Percentiles rank a stretch among this genome's conserved stretches.
These are phyloP conservation scores for Rubroshorea leprosula DNA, from an alignment of 345 rosid species.

Conservation along the genomic window DNA sequence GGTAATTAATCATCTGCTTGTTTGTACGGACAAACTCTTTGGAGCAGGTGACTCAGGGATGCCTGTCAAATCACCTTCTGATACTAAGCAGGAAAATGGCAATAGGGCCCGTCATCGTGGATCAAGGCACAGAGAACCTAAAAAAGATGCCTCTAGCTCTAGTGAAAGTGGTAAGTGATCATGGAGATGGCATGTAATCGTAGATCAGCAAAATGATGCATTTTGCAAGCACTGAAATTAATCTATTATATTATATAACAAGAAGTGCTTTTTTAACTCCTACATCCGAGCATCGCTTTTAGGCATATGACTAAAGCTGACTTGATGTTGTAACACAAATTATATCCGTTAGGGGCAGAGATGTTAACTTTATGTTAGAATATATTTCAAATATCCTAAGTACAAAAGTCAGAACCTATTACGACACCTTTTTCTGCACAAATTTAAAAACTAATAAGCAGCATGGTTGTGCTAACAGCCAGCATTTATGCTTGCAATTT, in stretches of 20 bases:
- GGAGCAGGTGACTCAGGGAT: conserved; percentile 26
- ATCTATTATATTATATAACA: background rate
- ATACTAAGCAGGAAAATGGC: conserved; percentile 21
- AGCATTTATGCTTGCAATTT: background rate
- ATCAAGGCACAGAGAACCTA: conserved; percentile 22
- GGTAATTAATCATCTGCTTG: conserved; percentile 62
- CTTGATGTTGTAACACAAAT: too few species aligned
- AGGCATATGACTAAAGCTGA: too few species aligned
- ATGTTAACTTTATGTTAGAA: too few species aligned
- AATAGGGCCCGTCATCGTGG: conserved; percentile 15
- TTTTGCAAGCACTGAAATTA: background rate
- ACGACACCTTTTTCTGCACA: too few species aligned
- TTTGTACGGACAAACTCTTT: conserved; percentile 52
- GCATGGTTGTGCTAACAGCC: too few species aligned
- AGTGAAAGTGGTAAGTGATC: conserved; percentile 39
- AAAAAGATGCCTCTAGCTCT: conserved; percentile 23
- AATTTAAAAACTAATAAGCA: too few species aligned
- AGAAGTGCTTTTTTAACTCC: background rate
- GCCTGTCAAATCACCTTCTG: conserved; percentile 16
- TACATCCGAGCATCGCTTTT: too few species aligned
- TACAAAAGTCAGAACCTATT: too few species aligned
- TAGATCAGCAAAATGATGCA: conserved; percentile 1
- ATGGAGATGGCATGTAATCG: conserved; percentile 9
- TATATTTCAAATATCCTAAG: too few species aligned
- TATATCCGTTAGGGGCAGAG: too few species aligned